phyloP scores from a whole-genome alignment of 2,329 filamentous ascomycete genomes.

The Cordyceps cateniannulata region DNA sequence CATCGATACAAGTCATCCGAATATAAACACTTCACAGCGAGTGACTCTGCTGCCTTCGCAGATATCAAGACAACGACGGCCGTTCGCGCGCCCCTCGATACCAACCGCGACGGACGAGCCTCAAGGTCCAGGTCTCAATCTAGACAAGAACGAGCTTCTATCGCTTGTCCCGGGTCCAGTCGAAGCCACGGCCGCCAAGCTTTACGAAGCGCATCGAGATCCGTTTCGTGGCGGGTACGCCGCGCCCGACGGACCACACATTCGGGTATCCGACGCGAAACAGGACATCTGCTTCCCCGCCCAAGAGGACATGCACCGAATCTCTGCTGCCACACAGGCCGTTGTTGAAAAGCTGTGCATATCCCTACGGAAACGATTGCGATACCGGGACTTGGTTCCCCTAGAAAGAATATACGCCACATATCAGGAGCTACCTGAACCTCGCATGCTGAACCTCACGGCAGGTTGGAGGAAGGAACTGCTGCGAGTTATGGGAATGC shows the following conservation, averaged over 20 bases:
- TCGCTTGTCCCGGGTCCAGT: conserved; percentile 45
- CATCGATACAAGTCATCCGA: not conserved
- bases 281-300: conserved; percentile 43
- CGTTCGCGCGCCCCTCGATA: not conserved
- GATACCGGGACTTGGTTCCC: conserved; percentile 33
- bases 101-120: not conserved
- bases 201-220: conserved; percentile 45
- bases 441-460: conserved; percentile 44
- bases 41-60: not conserved
- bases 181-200: conserved; percentile 43
- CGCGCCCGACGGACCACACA: conserved; percentile 38
- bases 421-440: conserved; percentile 45
- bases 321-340: conserved; percentile 28
- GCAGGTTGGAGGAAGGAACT: conserved; percentile 53
- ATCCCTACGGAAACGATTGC: conserved; percentile 35
- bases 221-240: conserved; percentile 51
- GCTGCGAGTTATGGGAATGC: conserved; percentile 61
- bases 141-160: conserved; percentile 40
- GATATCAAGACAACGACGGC: not conserved
- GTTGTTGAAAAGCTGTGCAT: conserved; percentile 33
- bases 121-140: conserved; percentile 14
- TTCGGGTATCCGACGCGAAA: conserved; percentile 44
- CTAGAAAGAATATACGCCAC: conserved; percentile 41
- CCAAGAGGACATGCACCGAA: conserved; percentile 31
- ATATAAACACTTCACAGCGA: not conserved